Conservation (phyloP, 352 stramenopile genomes). For the Thalassiosira livingstoniorum region DNA sequence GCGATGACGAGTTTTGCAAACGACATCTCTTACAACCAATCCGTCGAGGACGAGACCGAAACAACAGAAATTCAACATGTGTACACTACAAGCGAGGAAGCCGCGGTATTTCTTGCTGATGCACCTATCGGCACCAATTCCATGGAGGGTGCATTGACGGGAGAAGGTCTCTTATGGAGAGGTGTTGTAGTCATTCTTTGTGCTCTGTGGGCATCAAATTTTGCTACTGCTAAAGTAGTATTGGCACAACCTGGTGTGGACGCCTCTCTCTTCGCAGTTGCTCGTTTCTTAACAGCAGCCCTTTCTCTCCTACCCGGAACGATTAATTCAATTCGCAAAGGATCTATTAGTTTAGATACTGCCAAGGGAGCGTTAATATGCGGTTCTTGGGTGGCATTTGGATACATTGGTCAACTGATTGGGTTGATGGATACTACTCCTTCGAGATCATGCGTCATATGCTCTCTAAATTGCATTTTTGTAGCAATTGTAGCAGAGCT, state of each 20-base stretch:
- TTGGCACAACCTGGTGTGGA: conserved; percentile 73
- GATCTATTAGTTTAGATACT: conserved; percentile 62
- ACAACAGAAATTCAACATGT: conserved; percentile 7
- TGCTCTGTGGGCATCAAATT: conserved; percentile 79
- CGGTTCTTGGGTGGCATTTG: conserved; percentile 76
- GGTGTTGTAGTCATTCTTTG: conserved; percentile 70
- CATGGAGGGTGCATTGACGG: conserved; percentile 1
- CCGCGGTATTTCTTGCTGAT: conserved; percentile 24
- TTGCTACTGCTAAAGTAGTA: conserved; percentile 74
- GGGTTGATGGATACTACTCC: conserved; percentile 71
- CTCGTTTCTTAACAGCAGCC: conserved; percentile 67
- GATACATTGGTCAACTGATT: conserved; percentile 75
- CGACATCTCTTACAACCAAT: not conserved
- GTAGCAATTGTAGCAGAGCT: conserved; percentile 72
- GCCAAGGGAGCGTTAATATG: conserved; percentile 61
- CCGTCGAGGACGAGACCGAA: not conserved
- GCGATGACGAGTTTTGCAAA: not conserved
- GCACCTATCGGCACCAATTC: conserved; percentile 4
- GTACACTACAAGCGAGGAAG: conserved; percentile 21
- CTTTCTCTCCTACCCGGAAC: conserved; percentile 64
- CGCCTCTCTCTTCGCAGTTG: conserved; percentile 68
- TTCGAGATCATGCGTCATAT: conserved; percentile 78
- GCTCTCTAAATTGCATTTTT: conserved; percentile 79
- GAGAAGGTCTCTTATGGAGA: conserved; percentile 59
- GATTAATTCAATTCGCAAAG: conserved; percentile 42